phyloP scores from a whole-genome alignment of 495 filamentous ascomycete species.

The Podospora appendiculata region DNA sequence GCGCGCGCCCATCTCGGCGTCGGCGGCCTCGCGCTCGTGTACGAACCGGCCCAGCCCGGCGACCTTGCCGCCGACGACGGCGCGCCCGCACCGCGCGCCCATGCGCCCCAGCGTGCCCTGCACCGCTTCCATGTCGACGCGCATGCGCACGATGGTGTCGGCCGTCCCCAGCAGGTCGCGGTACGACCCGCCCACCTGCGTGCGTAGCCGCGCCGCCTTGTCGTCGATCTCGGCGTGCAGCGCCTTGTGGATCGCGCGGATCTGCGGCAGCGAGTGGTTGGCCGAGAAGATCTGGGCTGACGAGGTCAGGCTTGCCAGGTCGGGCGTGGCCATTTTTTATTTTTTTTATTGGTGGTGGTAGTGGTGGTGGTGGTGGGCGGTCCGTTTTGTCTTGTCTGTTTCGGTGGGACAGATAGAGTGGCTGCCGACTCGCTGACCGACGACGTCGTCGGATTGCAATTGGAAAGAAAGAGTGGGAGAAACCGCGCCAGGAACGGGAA shows the following conservation, averaged over 20 bases:
- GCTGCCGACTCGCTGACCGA: too few species aligned
- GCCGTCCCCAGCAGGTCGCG: constrained; percentile 88
- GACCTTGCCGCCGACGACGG: constrained; percentile 60
- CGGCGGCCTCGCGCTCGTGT: constrained; percentile 29
- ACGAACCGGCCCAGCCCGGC: constrained; percentile 55
- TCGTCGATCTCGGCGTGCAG: constrained; percentile 54
- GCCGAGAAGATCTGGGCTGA: constrained; percentile 74
- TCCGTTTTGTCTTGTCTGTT: too few species aligned
- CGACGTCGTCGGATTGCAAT: too few species aligned
- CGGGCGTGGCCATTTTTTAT: constrained; percentile 26
- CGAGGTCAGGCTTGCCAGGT: constrained; percentile 44
- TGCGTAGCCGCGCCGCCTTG: constrained; percentile 81
- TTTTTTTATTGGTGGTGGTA: background rate
- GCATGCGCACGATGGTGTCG: constrained; percentile 86
- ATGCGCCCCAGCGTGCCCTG: constrained; percentile 63
- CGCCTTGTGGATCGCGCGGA: constrained; percentile 47
- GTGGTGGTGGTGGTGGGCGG: background rate
- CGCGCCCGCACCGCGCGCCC: constrained; percentile 69
- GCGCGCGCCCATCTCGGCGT: constrained; percentile 24
- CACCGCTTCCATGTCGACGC: constrained; percentile 62
- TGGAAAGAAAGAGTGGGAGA: too few species aligned
- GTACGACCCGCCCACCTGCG: constrained; percentile 89
- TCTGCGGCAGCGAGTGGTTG: constrained; percentile 55
- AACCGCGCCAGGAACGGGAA: too few species aligned
- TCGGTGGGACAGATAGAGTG: too few species aligned